These are phyloP conservation scores for Aspergillus nomiae DNA, from an alignment of 2,329 filamentous ascomycete species.

Conservation along the genomic window DNA sequence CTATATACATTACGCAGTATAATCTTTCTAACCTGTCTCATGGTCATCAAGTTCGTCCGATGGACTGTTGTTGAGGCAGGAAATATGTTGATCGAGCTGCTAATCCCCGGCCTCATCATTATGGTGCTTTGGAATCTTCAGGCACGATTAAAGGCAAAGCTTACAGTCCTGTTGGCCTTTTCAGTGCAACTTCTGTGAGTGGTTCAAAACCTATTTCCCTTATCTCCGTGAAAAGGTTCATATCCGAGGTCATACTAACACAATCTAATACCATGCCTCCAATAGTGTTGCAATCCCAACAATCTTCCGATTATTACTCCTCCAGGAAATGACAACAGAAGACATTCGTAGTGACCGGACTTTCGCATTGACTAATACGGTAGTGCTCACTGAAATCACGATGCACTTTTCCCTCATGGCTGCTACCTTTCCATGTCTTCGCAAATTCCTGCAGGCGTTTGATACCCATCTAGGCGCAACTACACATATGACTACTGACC, in stretches of 20 bases:
- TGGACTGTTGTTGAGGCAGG: background rate
- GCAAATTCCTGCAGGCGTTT: constrained; percentile 1
- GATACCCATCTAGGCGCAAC: constrained; percentile 5
- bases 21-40: background rate
- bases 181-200: background rate
- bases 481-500: background rate
- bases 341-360: background rate
- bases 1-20: no score
- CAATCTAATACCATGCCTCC: no score
- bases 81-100: background rate
- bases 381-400: background rate
- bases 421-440: constrained; percentile 4
- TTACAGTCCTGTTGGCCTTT: background rate
- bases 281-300: constrained; percentile 1
- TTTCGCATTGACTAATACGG: background rate
- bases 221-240: no score
- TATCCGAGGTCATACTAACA: no score
- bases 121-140: background rate
- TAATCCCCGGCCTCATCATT: background rate
- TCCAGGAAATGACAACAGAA: background rate
- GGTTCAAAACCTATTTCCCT: no score
- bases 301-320: background rate
- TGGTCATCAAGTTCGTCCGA: background rate
- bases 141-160: background rate
- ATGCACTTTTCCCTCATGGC: constrained; percentile 7